Conservation (phyloP, 805 yeast genomes). For the Metschnikowia corniflorae region DNA sequence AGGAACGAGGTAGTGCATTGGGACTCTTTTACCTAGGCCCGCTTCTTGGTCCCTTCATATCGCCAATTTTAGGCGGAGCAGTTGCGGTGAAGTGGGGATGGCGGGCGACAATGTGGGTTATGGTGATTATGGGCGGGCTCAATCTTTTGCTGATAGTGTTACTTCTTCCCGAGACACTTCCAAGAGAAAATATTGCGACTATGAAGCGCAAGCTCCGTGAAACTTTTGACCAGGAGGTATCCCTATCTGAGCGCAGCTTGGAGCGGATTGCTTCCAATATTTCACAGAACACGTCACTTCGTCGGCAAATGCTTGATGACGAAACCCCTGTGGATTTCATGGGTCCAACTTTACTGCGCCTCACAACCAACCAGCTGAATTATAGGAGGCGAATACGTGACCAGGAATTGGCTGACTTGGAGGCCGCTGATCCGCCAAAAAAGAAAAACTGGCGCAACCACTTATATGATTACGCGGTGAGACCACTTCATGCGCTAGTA, state of each 20-base stretch:
- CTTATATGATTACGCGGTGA: conserved; percentile 46
- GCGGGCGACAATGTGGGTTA: conserved; percentile 87
- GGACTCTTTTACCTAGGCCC: conserved; percentile 81
- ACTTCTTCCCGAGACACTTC: conserved; percentile 75
- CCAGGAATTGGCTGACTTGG: conserved; percentile 18
- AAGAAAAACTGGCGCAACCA: conserved; percentile 2
- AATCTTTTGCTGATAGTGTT: conserved; percentile 48
- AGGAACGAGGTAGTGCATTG: conserved; percentile 73
- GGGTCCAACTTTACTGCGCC: conserved; percentile 38
- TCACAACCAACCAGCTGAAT: conserved; percentile 30
- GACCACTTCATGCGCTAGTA: conserved; percentile 60
- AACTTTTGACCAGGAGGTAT: conserved; percentile 5
- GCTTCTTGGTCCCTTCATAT: conserved; percentile 71
- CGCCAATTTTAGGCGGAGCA: conserved; percentile 78
- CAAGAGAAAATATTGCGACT: conserved; percentile 57
- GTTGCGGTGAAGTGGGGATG: conserved; percentile 72
- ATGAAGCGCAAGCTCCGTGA: conserved; percentile 8
- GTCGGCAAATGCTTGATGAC: conserved; percentile 17
- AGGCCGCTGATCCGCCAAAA: background rate
- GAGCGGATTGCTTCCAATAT: conserved; percentile 33
- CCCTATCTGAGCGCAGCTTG: conserved; percentile 20
- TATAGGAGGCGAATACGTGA: conserved; percentile 28
- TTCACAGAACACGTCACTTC: conserved; percentile 19
- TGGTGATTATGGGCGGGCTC: conserved; percentile 63
- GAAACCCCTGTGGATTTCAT: conserved; percentile 38